phyloP scores from a whole-genome alignment of 352 stramenopile species.

The Phytophthora cryptogea region DNA sequence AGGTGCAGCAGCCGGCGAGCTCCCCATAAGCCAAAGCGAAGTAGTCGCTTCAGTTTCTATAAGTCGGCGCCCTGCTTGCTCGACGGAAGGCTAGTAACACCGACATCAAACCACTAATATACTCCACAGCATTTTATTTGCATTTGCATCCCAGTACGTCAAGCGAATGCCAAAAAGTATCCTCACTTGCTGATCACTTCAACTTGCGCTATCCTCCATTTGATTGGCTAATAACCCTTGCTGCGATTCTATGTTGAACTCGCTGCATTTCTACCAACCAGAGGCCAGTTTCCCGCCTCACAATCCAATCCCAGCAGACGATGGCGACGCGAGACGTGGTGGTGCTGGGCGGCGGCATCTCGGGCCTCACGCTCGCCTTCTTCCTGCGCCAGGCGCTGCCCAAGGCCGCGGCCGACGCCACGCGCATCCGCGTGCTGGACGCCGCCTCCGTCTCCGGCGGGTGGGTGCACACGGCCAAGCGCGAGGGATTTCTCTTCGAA shows the following conservation, averaged over 20 bases:
- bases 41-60: background rate
- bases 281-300: background rate
- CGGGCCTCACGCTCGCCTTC: conserved; percentile 74
- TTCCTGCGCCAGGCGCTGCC: conserved; percentile 69
- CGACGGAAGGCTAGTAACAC: background rate
- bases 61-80: background rate
- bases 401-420: conserved; percentile 23
- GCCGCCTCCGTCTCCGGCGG: conserved; percentile 52
- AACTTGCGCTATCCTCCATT: conserved; percentile 5
- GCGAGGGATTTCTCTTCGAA: conserved; percentile 80
- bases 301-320: background rate
- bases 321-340: conserved; percentile 54
- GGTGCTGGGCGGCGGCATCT: conserved; percentile 85
- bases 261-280: conserved; percentile 26
- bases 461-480: conserved; percentile 69
- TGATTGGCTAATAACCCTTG: conserved; percentile 13
- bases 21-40: background rate
- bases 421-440: conserved; percentile 77
- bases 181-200: conserved; percentile 17
- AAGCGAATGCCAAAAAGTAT: conserved; percentile 4
- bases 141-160: background rate
- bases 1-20: conserved; percentile 19
- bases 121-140: background rate
- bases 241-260: conserved; percentile 21
- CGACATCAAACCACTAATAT: background rate